Conservation (phyloP, 2,329 filamentous ascomycete species). For the Chalaropsis ovoidea region DNA sequence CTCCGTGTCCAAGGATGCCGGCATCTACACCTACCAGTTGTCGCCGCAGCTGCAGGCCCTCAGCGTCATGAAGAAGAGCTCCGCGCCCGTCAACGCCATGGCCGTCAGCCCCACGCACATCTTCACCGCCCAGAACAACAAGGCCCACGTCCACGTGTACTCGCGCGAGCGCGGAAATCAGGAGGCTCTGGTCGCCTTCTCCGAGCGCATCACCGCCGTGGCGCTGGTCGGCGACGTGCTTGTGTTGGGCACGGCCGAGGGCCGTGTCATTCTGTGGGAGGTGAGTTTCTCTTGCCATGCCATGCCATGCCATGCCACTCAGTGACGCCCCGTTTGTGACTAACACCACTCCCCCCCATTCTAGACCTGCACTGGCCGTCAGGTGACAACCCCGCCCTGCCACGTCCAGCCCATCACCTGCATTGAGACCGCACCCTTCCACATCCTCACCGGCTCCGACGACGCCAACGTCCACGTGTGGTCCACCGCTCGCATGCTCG, state of each 20-base stretch:
- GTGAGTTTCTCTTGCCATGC: slow-evolving; percentile 39
- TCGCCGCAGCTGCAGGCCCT: slow-evolving; percentile 68
- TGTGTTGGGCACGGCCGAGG: slow-evolving; percentile 71
- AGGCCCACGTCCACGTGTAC: slow-evolving; percentile 89
- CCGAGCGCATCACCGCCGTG: slow-evolving; percentile 73
- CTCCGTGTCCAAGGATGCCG: slow-evolving; percentile 63
- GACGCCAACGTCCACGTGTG: slow-evolving; percentile 91
- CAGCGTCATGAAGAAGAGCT: slow-evolving; percentile 82
- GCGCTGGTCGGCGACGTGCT: slow-evolving; percentile 62
- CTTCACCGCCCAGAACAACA: slow-evolving; percentile 84
- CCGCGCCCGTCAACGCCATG: slow-evolving; percentile 65
- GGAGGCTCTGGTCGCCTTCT: slow-evolving; percentile 78
- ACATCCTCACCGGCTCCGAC: slow-evolving; percentile 66
- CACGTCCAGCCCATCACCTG: slow-evolving; percentile 74
- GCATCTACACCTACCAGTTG: slow-evolving; percentile 75
- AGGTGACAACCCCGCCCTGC: slow-evolving; percentile 63
- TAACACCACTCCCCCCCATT: slow-evolving; percentile 22
- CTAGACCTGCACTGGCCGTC: slow-evolving; percentile 63
- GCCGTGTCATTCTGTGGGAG: slow-evolving; percentile 87
- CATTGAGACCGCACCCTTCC: slow-evolving; percentile 59
- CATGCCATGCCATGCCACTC: background rate
- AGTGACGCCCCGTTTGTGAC: background rate
- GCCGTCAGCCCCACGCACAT: slow-evolving; percentile 73
- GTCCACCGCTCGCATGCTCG: slow-evolving; percentile 66
- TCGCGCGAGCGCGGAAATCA: slow-evolving; percentile 73